phyloP scores from a whole-genome alignment of 495 filamentous ascomycete species.

The Ramalina intermedia region DNA sequence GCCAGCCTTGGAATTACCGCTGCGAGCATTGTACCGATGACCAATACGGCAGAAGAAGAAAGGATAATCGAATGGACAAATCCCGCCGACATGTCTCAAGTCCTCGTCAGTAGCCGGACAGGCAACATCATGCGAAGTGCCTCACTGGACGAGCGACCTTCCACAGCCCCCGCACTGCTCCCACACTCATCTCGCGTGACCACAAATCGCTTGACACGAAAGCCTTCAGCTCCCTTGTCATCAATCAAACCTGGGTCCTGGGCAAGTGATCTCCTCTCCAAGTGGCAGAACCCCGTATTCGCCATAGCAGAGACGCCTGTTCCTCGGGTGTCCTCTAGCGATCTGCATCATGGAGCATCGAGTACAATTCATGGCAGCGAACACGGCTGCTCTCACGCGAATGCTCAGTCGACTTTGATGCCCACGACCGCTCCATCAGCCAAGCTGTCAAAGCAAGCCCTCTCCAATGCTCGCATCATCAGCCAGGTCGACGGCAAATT shows the following conservation, averaged over 20 bases:
- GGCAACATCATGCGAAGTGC: slow-evolving; percentile 33
- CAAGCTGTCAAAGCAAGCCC: slow-evolving; percentile 50
- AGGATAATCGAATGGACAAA: slow-evolving; percentile 50
- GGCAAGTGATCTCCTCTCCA: slow-evolving; percentile 26
- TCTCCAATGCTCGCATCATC: slow-evolving; percentile 52
- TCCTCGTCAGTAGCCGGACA: slow-evolving; percentile 46
- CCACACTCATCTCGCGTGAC: background rate
- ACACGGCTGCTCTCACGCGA: slow-evolving; percentile 13
- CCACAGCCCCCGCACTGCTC: background rate
- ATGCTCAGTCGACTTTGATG: slow-evolving; percentile 16
- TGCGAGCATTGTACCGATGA: background rate
- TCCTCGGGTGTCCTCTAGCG: slow-evolving; percentile 21
- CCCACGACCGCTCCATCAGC: slow-evolving; percentile 20
- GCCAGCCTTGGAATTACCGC: background rate
- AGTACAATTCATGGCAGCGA: slow-evolving; percentile 6
- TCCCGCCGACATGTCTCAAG: slow-evolving; percentile 43
- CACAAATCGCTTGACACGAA: slow-evolving; percentile 2
- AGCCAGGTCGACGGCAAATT: slow-evolving; percentile 85
- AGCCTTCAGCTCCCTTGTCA: background rate
- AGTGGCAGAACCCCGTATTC: slow-evolving; percentile 54
- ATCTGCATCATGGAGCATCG: slow-evolving; percentile 8
- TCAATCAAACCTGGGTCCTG: slow-evolving; percentile 12
- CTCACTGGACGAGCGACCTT: background rate
- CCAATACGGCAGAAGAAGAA: slow-evolving; percentile 10
- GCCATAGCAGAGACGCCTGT: slow-evolving; percentile 36